These are phyloP conservation scores for Fusarium luffae DNA, from an alignment of 2,329 filamentous ascomycete genomes.

Conservation along the genomic window DNA sequence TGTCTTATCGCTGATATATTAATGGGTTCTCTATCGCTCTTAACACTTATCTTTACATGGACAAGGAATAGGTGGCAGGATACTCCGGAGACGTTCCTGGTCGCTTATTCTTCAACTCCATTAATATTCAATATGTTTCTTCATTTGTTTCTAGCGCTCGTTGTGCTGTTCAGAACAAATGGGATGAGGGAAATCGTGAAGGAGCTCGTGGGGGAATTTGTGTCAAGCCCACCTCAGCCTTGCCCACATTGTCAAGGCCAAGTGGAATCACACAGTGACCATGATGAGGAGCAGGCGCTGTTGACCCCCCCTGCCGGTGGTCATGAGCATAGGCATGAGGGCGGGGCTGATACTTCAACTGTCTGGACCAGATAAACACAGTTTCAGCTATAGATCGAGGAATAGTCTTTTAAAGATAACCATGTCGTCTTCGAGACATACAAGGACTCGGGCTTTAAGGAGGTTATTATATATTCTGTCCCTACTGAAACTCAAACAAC, in stretches of 20 bases:
- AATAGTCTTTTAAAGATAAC: accelerated
- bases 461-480: too few species aligned
- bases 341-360: not conserved
- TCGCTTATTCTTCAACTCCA: not conserved
- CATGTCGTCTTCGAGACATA: too few species aligned
- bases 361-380: not conserved
- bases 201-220: not conserved
- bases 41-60: not conserved
- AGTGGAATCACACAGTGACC: not conserved
- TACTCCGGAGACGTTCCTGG: not conserved
- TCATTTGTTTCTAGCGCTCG: not conserved
- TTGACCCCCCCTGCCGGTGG: not conserved
- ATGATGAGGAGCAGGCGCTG: not conserved
- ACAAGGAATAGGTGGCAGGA: not conserved
- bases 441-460: accelerated
- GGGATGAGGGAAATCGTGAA: not conserved
- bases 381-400: accelerated
- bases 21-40: not conserved
- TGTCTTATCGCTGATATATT: not conserved
- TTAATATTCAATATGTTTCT: not conserved
- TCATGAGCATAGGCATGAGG: not conserved
- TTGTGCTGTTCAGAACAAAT: not conserved
- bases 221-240: not conserved
- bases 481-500: too few species aligned
- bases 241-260: not conserved